A percentile compares a stretch with the other conserved stretches of the same genome.
Evolutionary conservation across 225 moss, liverwort and hornwort species (phyloP).

Genomic region (Marchantia paleacea): DNA sequence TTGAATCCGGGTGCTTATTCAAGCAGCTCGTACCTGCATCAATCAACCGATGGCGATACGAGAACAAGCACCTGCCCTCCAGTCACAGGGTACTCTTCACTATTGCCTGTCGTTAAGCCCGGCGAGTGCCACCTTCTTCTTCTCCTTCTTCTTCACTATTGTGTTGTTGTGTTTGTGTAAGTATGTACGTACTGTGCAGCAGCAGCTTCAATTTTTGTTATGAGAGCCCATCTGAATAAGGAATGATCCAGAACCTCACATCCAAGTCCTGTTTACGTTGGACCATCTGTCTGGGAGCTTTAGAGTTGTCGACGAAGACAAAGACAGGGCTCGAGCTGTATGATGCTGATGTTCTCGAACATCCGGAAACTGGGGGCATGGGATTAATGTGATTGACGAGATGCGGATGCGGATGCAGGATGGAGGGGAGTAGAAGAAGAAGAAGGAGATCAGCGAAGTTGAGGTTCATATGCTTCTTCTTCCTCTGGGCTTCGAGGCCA

Average conservation of each 20-base stretch:
- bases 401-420: neutral
- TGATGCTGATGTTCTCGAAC: neutral
- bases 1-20: neutral
- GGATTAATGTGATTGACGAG: neutral
- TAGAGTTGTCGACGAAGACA: neutral
- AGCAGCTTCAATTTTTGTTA: neutral
- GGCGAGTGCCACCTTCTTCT: neutral
- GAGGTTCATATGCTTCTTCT: neutral
- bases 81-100: neutral
- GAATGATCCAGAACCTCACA: neutral
- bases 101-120: neutral
- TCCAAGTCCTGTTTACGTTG: neutral
- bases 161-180: neutral
- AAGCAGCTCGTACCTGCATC: constrained; percentile 10
- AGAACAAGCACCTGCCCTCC: neutral
- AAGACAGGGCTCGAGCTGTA: too few relatives aligned
- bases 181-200: too few relatives aligned
- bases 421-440: neutral
- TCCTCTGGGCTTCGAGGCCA: neutral
- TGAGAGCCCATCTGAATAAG: neutral
- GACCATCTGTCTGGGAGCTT: neutral
- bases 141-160: neutral
- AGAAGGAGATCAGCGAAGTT: neutral
- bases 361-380: too few relatives aligned
- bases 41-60: neutral